A percentile compares a stretch with the other conserved stretches of the same genome.
phyloP scores from a whole-genome alignment of 2,329 filamentous ascomycete genomes.

The Endothia cerciana region DNA sequence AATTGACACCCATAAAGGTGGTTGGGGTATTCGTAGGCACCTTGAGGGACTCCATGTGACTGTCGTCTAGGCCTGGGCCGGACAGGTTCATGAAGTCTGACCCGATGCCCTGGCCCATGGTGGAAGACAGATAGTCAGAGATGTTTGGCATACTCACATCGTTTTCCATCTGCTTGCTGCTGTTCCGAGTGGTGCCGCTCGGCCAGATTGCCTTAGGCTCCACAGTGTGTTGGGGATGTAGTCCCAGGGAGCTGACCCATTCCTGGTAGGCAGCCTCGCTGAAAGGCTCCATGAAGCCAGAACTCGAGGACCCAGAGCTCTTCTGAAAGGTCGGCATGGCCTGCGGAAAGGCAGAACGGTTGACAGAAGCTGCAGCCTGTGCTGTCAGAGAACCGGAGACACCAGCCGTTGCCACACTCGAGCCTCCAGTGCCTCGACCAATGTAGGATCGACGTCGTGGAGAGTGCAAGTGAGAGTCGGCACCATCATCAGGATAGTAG shows the following conservation, averaged over 20 bases:
- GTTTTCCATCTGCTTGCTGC: conserved; percentile 38
- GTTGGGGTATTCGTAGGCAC: conserved; percentile 50
- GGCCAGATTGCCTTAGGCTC: conserved; percentile 30
- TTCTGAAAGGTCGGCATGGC: conserved; percentile 12
- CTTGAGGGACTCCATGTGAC: conserved; percentile 40
- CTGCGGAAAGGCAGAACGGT: neutral
- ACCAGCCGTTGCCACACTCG: neutral
- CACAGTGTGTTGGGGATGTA: conserved; percentile 11
- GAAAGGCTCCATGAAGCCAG: conserved; percentile 37
- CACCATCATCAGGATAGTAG: conserved; percentile 47
- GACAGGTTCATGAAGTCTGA: conserved; percentile 37
- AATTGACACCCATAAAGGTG: conserved; percentile 21
- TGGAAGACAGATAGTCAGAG: conserved; percentile 43
- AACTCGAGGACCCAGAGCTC: conserved; percentile 21
- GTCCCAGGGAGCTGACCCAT: conserved; percentile 32
- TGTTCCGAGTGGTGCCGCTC: conserved; percentile 11
- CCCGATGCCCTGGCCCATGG: conserved; percentile 29
- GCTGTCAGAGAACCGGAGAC: conserved; percentile 18
- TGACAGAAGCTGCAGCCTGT: neutral
- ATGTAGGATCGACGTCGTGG: conserved; percentile 48
- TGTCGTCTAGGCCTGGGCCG: conserved; percentile 38
- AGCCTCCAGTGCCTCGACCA: conserved; percentile 11
- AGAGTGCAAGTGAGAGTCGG: conserved; percentile 66
- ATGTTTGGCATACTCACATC: conserved; percentile 51
- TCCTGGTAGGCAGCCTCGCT: conserved; percentile 34